phyloP scores from a whole-genome alignment of 352 stramenopile genomes.

The Phytophthora cajani region DNA sequence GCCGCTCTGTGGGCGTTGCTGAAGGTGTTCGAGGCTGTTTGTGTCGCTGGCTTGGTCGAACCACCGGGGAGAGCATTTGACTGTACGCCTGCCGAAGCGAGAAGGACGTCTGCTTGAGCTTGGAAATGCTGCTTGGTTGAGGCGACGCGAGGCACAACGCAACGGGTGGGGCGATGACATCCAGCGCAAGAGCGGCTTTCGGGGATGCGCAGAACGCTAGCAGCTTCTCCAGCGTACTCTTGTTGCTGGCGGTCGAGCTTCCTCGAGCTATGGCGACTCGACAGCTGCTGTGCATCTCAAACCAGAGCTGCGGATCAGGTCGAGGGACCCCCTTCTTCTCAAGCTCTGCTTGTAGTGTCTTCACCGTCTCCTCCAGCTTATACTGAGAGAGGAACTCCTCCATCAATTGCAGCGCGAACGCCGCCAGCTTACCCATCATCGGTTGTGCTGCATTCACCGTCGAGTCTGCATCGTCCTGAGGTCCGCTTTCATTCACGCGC shows the following conservation, averaged over 20 bases:
- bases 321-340: slow-evolving; percentile 28
- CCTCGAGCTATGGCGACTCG: slow-evolving; percentile 39
- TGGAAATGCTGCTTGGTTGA: slow-evolving; percentile 40
- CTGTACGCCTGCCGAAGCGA: slow-evolving; percentile 60
- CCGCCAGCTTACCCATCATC: slow-evolving; percentile 34
- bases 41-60: slow-evolving; percentile 55
- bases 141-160: slow-evolving; percentile 48
- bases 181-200: slow-evolving; percentile 38
- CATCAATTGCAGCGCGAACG: slow-evolving; percentile 63
- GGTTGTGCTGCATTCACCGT: neutral
- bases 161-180: slow-evolving; percentile 45
- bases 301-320: slow-evolving; percentile 54
- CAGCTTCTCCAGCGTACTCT: slow-evolving; percentile 55
- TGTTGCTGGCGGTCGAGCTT: slow-evolving; percentile 22
- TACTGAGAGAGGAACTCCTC: slow-evolving; percentile 65
- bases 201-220: slow-evolving; percentile 53
- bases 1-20: slow-evolving; percentile 13
- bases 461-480: slow-evolving; percentile 12
- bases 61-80: slow-evolving; percentile 60
- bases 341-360: slow-evolving; percentile 51
- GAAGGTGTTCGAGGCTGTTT: slow-evolving; percentile 6
- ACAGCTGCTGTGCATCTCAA: slow-evolving; percentile 64
- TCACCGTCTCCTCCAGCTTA: slow-evolving; percentile 41
- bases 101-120: slow-evolving; percentile 40
- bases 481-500: slow-evolving; percentile 12